Conservation (phyloP, 2,329 filamentous ascomycete species). For the Aspergillus fumigatus region DNA sequence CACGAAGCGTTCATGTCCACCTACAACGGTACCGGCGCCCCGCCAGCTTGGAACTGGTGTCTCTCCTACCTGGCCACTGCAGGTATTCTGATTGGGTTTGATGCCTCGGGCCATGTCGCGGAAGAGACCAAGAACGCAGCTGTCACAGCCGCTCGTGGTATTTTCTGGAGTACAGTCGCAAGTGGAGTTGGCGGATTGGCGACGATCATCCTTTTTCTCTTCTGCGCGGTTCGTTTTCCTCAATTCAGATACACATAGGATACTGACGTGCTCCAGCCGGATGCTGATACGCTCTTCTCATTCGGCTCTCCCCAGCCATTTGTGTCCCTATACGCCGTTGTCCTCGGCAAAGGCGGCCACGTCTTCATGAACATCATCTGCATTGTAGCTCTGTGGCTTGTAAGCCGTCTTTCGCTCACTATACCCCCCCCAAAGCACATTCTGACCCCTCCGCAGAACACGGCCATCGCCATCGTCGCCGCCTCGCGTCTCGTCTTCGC, state of each 20-base stretch:
- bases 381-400: slow-evolving; percentile 49
- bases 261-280: slow-evolving; percentile 32
- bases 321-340: slow-evolving; percentile 54
- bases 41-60: slow-evolving; percentile 60
- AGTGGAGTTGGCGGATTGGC: slow-evolving; percentile 54
- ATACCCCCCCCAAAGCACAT: not conserved
- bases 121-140: slow-evolving; percentile 57
- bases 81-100: slow-evolving; percentile 58
- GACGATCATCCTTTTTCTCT: slow-evolving; percentile 56
- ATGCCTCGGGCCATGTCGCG: slow-evolving; percentile 57
- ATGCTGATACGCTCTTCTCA: slow-evolving; percentile 49
- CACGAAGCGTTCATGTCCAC: slow-evolving; percentile 58
- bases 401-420: slow-evolving; percentile 25
- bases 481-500: slow-evolving; percentile 60
- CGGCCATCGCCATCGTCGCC: slow-evolving; percentile 55
- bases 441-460: slow-evolving; percentile 41
- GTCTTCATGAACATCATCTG: slow-evolving; percentile 60
- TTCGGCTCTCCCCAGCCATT: slow-evolving; percentile 56
- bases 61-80: slow-evolving; percentile 58
- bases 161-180: slow-evolving; percentile 57
- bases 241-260: not conserved
- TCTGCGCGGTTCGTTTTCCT: slow-evolving; percentile 46
- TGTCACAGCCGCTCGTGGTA: slow-evolving; percentile 51
- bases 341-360: slow-evolving; percentile 53
- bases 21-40: slow-evolving; percentile 54